Base-by-base conservation (phyloP, 441 rosid genomes). In the Lepidium campestre region DNA sequence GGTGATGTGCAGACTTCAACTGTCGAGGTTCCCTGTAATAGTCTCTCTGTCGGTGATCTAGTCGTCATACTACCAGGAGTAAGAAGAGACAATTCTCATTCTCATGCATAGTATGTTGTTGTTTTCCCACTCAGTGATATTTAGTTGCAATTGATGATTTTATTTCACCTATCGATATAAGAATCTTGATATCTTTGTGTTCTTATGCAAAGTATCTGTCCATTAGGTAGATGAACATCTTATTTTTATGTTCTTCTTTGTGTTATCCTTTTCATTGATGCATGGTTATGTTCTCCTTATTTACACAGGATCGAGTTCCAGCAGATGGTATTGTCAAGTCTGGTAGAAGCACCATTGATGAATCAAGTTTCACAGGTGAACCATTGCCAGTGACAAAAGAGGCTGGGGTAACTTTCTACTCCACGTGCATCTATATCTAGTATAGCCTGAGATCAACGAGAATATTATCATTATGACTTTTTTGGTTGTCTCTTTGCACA, bases 331-430 rank as follows among this genome's bases (percentile, higher is more conserved):
- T 85, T 34, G 97, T 91, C 73, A 90, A 74, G 86, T 90, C 90
- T 47, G 99, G 99, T 70, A 89, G 96, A 83, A 93, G 99, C 74
- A 76, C 89, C 25, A 77, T 93, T 71, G 96, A 93, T 58, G 99
- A 90, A 76, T 91, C 99, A 67, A 89, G 95, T 82, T 93, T 93
- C 78, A 90, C 97, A 8, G 99, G 99, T 70, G 99, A 93, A 85
- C 96, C 97, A 52, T 72, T 93, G 87, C 97, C 97, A 27, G 96
- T 83, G 71, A 93, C 95, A 68, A 93, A 93, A 82, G 67, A 86
- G 39, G 79, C 85, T 6, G 96, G 95, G 97, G 99, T 93, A 89
- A 70, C 61, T 61, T 65, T 81, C 71, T 75, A 15, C 32, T 37
- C 53, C 27, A 58, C 8, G 15, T 52, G 12, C 55, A 61, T 41